A percentile compares a stretch with the other conserved stretches of the same genome.
These are phyloP conservation scores for Magnaporthales sp. DNA, from an alignment of 2,329 filamentous ascomycete species.

Conservation along the genomic window DNA sequence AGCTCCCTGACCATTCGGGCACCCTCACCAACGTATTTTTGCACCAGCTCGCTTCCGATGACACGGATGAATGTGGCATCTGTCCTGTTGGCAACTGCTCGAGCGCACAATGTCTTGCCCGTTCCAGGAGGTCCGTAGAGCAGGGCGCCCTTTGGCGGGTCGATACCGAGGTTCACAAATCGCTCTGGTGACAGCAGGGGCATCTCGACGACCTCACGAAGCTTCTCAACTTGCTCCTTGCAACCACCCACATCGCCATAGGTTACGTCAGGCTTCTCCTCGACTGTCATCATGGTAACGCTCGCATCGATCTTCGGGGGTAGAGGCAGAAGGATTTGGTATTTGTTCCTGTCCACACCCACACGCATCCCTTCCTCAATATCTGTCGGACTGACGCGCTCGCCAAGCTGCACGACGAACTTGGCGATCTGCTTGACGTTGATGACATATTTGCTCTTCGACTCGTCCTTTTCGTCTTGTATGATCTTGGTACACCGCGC, in stretches of 20 bases:
- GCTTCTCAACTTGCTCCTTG: conserved; percentile 99
- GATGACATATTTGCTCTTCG: conserved; percentile 99
- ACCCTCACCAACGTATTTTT: conserved; percentile 98
- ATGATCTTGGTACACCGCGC: conserved; percentile 99
- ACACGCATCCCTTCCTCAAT: conserved; percentile 99
- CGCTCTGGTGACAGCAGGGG: conserved; percentile 91
- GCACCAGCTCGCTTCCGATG: conserved; percentile 93
- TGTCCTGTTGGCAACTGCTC: conserved; percentile 95
- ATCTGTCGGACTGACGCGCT: conserved; percentile 94
- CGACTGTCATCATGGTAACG: conserved; percentile 99
- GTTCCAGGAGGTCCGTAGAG: conserved; percentile 96
- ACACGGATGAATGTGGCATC: conserved; percentile 98
- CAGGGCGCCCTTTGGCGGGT: conserved; percentile 93
- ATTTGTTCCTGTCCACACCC: conserved; percentile 97
- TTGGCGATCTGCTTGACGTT: conserved; percentile 99
- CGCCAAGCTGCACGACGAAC: conserved; percentile 95
- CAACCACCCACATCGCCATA: conserved; percentile 98
- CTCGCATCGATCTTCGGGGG: conserved; percentile 98
- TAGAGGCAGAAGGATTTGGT: conserved; percentile 92
- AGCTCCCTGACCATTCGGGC: conserved; percentile 97
- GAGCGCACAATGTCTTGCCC: conserved; percentile 96
- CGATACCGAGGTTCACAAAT: conserved; percentile 97
- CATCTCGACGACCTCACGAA: conserved; percentile 98
- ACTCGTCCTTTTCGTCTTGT: conserved; percentile 85
- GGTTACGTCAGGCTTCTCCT: conserved; percentile 98